Conservation (phyloP, 108 stramenopile species). For the Pinguiococcus pyrenoidosus region DNA sequence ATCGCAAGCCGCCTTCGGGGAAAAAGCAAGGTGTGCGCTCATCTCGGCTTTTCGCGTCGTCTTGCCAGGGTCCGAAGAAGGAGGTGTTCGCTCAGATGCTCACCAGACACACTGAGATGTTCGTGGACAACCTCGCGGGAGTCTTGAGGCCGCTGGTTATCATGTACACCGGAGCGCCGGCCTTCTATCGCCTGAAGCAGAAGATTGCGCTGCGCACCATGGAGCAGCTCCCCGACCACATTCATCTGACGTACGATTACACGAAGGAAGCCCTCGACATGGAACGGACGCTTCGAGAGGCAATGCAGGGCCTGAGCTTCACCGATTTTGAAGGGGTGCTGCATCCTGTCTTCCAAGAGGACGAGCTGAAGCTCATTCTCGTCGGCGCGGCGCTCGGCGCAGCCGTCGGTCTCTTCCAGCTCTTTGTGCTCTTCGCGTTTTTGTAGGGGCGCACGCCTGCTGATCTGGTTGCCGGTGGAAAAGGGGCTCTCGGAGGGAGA, state of each 20-base stretch:
- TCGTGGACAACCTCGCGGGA: conserved; percentile 10
- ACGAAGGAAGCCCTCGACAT: conserved; percentile 73
- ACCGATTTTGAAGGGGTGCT: conserved; percentile 75
- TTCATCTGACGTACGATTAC: conserved; percentile 50
- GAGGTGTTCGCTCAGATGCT: conserved; percentile 2
- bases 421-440: conserved; percentile 12
- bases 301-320: conserved; percentile 54
- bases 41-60: no score
- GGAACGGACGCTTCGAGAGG: conserved; percentile 55
- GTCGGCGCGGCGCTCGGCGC: conserved; percentile 70
- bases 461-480: no score
- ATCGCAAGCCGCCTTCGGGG: no score
- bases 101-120: conserved; percentile 4
- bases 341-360: conserved; percentile 83
- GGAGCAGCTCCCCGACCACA: conserved; percentile 54
- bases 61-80: no score
- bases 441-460: no score
- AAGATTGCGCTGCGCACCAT: conserved; percentile 3
- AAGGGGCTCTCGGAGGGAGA: no score
- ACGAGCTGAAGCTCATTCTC: conserved; percentile 74
- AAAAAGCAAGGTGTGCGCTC: no score
- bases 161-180: conserved; percentile 6
- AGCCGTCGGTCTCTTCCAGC: conserved; percentile 56
- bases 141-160: conserved; percentile 5
- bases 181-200: neutral